Conservation (phyloP, 1,284 basidiomycete genomes). For the Boletus holoroseus region DNA sequence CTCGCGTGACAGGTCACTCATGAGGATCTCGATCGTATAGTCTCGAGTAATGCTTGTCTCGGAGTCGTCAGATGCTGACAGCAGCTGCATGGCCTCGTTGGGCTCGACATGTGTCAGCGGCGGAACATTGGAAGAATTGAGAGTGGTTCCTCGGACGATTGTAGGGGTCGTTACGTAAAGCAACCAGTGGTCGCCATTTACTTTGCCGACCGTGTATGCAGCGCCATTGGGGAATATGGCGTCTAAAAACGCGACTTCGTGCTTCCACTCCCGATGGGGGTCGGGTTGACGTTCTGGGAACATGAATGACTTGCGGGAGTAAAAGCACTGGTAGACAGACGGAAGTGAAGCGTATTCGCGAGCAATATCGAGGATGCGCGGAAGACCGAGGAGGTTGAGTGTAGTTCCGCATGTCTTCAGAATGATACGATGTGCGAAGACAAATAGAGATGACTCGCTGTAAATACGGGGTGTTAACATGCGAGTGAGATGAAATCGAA, state of each 20-base stretch:
- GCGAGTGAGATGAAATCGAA: slow-evolving; percentile 3
- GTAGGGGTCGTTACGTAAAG: slow-evolving; percentile 81
- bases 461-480: slow-evolving; percentile 15
- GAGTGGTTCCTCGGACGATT: slow-evolving; percentile 30
- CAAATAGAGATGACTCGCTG: slow-evolving; percentile 97
- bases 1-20: slow-evolving; percentile 84
- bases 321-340: slow-evolving; percentile 86
- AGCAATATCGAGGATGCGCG: slow-evolving; percentile 89
- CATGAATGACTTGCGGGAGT: slow-evolving; percentile 99
- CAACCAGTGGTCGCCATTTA: slow-evolving; percentile 99
- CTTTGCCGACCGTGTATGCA: slow-evolving; percentile 95
- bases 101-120: slow-evolving; percentile 11
- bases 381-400: slow-evolving; percentile 90
- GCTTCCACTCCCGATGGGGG: slow-evolving; percentile 92
- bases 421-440: slow-evolving; percentile 94
- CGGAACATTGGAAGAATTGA: slow-evolving; percentile 18
- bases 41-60: slow-evolving; percentile 46
- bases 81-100: slow-evolving; percentile 6
- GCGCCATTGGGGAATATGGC: slow-evolving; percentile 82
- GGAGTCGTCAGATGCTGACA: slow-evolving; percentile 18
- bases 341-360: slow-evolving; percentile 69
- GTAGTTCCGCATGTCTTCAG: slow-evolving; percentile 99
- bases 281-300: slow-evolving; percentile 95
- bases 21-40: slow-evolving; percentile 97
- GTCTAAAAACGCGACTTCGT: slow-evolving; percentile 91